Evolutionary conservation across 2,329 filamentous ascomycete genomes (phyloP), one percentile per base, ranked within the genome.

Genomic region (Colletotrichum eleusines): DNA sequence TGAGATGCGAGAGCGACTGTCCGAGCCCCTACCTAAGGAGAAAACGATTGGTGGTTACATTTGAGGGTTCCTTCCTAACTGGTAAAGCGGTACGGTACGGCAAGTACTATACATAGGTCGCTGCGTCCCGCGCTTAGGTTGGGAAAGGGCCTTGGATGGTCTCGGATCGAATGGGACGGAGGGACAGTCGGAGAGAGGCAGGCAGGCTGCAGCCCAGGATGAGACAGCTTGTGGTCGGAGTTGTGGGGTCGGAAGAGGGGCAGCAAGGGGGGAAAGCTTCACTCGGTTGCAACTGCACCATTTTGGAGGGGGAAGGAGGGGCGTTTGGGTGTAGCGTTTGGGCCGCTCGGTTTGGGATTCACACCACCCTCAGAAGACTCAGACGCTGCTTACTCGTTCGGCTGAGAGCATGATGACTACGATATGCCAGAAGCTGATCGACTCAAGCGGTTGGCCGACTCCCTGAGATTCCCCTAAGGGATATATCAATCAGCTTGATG

Each of bases 131-230:
- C 40, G 20, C 18, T 69, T 31, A 38, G 31, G 66, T 18, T 55
- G 61, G 40, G 55, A 55, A 55, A 38, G 55, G 48, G 64, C 8
- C 16, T 33, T 61, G 44, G 16, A 44, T 44, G 33, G 14, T 31
- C 35, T 23, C n/a, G 18, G 46, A 18, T 23, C 35, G 46, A 35
- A n/a, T 57, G 63, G 55, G 23, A 40, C 35, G 53, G 58, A 68
- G 69, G 58, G 64, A 51, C 64, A 26, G 38, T 51, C n/a, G n/a
- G 38, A 28, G 31, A 57, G 63, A 71, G 64, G 64, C 64, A 33
- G 31, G n/a, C n/a, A n/a, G n/a, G n/a, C n/a, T 7, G 31, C 7
- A 71, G 58, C 58, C 69, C 51, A 63, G 64, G 69, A 71, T 71
- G 64, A 63, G 69, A 71, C 69, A 59, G 33, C 44, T 71, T 53